phyloP scores from a whole-genome alignment of 306 rosid genomes.

The Alnus glutinosa region DNA sequence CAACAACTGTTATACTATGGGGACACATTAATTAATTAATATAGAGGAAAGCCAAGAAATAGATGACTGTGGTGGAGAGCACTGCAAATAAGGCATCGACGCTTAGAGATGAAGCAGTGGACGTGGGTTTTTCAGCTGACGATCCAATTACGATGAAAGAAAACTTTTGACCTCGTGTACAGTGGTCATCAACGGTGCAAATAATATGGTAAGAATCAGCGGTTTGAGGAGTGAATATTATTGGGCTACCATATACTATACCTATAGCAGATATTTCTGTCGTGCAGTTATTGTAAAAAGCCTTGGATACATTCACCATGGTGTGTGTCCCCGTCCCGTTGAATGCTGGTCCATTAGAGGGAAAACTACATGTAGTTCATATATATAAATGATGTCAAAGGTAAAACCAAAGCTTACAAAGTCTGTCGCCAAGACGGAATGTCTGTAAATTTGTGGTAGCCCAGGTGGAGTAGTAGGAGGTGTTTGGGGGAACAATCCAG shows the following conservation, averaged over 20 bases:
- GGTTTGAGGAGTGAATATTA: not conserved
- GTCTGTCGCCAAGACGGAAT: too few relatives aligned
- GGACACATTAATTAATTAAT: too few relatives aligned
- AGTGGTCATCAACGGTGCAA: constrained; percentile 27
- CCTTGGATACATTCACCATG: not conserved
- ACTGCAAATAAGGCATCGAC: constrained; percentile 10
- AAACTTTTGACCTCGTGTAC: constrained; percentile 33
- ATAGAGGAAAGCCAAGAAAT: not conserved
- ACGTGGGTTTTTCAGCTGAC: not conserved
- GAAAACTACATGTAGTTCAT: not conserved
- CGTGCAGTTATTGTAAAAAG: constrained; percentile 26
- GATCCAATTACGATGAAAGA: constrained; percentile 15
- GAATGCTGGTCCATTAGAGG: constrained; percentile 30
- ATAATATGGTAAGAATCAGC: constrained; percentile 24
- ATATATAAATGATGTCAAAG: too few relatives aligned
- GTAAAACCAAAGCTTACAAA: too few relatives aligned
- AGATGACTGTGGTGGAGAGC: constrained; percentile 1
- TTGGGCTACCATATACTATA: too few relatives aligned
- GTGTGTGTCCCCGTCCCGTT: constrained; percentile 18
- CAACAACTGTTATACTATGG: too few relatives aligned
- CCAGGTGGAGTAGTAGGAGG: too few relatives aligned
- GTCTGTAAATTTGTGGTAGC: too few relatives aligned
- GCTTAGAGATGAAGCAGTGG: constrained; percentile 17
- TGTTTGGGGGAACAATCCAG: not conserved
- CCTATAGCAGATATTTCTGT: too few relatives aligned